These are phyloP conservation scores for Boletus huronensis DNA, from an alignment of 768 basidiomycete species.

Conservation along the genomic window DNA sequence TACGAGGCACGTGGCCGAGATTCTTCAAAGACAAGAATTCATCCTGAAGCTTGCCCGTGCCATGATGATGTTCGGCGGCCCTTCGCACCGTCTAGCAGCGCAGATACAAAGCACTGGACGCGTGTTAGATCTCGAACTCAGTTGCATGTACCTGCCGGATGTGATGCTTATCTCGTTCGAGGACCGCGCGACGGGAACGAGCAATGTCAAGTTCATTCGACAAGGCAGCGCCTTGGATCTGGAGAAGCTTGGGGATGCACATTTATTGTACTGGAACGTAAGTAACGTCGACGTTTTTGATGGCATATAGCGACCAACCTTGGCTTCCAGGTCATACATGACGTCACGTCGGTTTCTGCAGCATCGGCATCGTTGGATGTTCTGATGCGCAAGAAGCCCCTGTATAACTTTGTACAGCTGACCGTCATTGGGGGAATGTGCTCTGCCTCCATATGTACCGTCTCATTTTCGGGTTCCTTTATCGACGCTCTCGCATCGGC, in stretches of 20 bases:
- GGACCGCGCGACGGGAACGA: constrained; percentile 75
- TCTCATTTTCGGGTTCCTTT: constrained; percentile 73
- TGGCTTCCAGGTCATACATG: constrained; percentile 67
- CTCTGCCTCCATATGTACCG: constrained; percentile 68
- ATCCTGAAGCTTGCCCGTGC: constrained; percentile 78
- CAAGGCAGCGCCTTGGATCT: constrained; percentile 72
- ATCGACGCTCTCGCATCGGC: constrained; percentile 70
- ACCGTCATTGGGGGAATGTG: constrained; percentile 75
- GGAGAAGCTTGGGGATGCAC: constrained; percentile 68
- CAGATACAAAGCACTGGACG: constrained; percentile 77
- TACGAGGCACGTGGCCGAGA: constrained; percentile 78
- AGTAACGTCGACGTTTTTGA: constrained; percentile 7
- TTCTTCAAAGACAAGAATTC: constrained; percentile 80
- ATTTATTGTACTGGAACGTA: constrained; percentile 73
- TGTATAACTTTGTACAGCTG: constrained; percentile 59
- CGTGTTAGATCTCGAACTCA: constrained; percentile 71
- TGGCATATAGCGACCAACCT: neutral
- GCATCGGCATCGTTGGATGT: constrained; percentile 67
- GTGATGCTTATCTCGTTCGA: constrained; percentile 81
- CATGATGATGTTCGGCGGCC: constrained; percentile 89
- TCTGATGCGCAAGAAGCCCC: constrained; percentile 64
- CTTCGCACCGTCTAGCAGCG: constrained; percentile 76
- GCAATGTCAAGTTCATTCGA: constrained; percentile 74
- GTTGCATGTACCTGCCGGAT: constrained; percentile 72
- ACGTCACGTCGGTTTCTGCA: constrained; percentile 68